Percentiles rank a stretch among this genome's conserved stretches.
Conservation (phyloP, 768 basidiomycete species). For the Holtermannia corniformis region DNA sequence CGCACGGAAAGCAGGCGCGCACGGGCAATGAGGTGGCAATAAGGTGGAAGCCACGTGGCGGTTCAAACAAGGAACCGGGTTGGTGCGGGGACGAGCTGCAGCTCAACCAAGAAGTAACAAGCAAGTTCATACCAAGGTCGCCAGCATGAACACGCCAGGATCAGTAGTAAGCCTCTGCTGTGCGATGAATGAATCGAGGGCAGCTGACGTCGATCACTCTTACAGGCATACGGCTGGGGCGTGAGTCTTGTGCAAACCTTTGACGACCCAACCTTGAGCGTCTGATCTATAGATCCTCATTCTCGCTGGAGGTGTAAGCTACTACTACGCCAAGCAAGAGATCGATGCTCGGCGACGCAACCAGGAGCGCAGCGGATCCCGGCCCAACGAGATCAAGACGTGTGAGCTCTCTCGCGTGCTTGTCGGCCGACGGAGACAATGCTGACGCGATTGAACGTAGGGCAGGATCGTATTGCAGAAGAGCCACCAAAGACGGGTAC, state of each 20-base stretch:
- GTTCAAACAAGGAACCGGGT: too few relatives aligned
- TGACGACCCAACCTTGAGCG: neutral
- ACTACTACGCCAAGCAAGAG: slow-evolving; percentile 42
- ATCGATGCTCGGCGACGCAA: slow-evolving; percentile 42
- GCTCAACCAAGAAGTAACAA: too few relatives aligned
- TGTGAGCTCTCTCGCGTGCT: slow-evolving; percentile 1
- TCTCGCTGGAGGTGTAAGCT: slow-evolving; percentile 42
- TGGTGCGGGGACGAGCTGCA: too few relatives aligned
- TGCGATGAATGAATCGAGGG: neutral
- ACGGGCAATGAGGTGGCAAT: neutral
- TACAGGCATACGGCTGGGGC: slow-evolving; percentile 12
- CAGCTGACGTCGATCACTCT: neutral
- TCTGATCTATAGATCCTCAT: slow-evolving; percentile 23
- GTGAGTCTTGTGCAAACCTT: neutral
- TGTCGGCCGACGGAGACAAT: neutral
- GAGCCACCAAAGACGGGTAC: neutral
- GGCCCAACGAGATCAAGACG: slow-evolving; percentile 34
- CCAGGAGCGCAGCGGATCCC: slow-evolving; percentile 36
- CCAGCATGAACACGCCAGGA: slow-evolving; percentile 3
- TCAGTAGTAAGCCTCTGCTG: neutral
- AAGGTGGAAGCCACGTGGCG: too few relatives aligned
- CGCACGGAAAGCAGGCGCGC: neutral
- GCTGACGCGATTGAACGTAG: neutral
- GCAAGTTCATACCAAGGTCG: too few relatives aligned
- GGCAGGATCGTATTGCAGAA: neutral